Conservation (phyloP, 2,329 filamentous ascomycete species). For the Stachybotrys chartarum region DNA sequence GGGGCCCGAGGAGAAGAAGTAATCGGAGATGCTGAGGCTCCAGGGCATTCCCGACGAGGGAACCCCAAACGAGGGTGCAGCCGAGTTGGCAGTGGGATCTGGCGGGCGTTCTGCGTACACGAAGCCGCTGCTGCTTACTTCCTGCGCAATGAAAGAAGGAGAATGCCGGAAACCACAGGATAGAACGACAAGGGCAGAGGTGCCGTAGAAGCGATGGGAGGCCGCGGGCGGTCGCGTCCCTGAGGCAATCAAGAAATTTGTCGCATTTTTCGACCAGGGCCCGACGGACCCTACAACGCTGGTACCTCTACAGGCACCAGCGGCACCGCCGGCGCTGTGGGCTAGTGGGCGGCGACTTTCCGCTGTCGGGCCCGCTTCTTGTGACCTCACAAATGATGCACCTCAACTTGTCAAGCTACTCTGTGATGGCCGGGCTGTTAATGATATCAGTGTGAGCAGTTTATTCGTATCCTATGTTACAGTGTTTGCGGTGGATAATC, state of each 20-base stretch:
- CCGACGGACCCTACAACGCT: background rate
- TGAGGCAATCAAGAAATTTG: background rate
- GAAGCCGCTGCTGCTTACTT: background rate
- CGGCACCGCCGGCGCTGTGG: background rate
- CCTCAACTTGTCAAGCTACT: no score
- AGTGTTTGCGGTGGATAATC: no score
- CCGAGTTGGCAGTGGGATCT: background rate
- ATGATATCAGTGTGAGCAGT: no score
- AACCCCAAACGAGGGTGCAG: background rate
- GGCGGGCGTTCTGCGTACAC: background rate
- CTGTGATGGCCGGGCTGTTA: no score
- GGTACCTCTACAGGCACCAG: background rate
- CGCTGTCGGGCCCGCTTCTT: background rate
- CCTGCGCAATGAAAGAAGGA: background rate
- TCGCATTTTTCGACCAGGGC: background rate
- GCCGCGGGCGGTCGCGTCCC: background rate
- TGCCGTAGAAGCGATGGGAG: background rate
- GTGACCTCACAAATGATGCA: background rate
- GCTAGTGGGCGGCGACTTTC: background rate
- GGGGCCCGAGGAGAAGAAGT: background rate
- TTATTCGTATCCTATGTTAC: no score
- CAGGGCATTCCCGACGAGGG: background rate
- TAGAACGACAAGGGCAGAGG: no score
- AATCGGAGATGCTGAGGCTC: background rate
- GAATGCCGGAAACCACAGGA: no score